phyloP scores from a whole-genome alignment of 345 rosid genomes.

The Nephelium lappaceum region DNA sequence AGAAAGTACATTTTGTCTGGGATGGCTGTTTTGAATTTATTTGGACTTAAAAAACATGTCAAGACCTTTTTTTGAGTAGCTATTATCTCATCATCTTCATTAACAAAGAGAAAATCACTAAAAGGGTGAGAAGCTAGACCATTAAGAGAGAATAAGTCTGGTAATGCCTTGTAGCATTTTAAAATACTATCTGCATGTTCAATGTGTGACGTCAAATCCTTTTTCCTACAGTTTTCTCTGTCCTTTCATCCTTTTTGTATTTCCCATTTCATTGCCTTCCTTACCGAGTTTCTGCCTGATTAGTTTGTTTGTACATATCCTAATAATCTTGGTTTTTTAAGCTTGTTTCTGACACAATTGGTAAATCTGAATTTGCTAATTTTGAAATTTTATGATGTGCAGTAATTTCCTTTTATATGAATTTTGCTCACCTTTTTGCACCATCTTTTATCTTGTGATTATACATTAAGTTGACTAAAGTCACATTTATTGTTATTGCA shows the following conservation, averaged over 20 bases:
- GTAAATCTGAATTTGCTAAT: background rate
- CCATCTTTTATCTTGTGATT: background rate
- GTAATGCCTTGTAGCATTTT: background rate
- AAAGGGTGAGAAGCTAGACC: background rate
- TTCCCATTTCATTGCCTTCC: background rate
- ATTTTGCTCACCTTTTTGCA: background rate
- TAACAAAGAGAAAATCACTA: background rate
- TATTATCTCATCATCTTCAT: background rate
- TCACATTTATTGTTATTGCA: background rate
- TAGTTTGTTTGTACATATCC: background rate
- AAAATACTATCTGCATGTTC: background rate
- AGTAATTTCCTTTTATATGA: background rate
- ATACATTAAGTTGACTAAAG: background rate
- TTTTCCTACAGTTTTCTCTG: background rate
- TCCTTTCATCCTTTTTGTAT: background rate
- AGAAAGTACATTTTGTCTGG: background rate
- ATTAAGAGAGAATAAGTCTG: background rate
- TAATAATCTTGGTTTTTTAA: background rate
- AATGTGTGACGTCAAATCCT: background rate
- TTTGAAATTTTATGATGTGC: background rate
- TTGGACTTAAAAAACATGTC: background rate
- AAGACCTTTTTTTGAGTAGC: background rate
- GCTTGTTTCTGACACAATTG: background rate
- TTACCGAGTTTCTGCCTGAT: background rate
- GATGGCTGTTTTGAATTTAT: conserved; percentile 1